Percentiles rank a stretch among this genome's conserved stretches.
Evolutionary conservation across 2,329 filamentous ascomycete species (phyloP).

Genomic region (Phoma sp.): DNA sequence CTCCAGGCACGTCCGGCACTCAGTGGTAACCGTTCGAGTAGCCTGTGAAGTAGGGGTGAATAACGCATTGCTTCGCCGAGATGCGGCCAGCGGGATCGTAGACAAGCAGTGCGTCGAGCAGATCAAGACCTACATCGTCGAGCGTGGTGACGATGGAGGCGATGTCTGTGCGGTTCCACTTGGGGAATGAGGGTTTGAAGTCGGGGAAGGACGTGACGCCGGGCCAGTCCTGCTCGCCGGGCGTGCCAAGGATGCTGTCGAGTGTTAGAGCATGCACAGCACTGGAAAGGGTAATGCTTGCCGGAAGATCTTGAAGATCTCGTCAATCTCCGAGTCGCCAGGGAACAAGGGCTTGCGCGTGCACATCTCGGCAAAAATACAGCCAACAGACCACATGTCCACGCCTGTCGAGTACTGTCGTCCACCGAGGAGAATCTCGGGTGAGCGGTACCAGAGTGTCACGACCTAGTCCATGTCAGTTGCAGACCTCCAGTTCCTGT

Average conservation of each 20-base stretch:
- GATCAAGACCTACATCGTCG: constrained; percentile 73
- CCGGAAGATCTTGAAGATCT: constrained; percentile 96
- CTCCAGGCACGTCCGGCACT: constrained; percentile 23
- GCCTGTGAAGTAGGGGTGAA: constrained; percentile 79
- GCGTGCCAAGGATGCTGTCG: constrained; percentile 72
- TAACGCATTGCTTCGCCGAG: constrained; percentile 85
- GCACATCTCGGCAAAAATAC: constrained; percentile 97
- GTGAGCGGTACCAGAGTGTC: constrained; percentile 90
- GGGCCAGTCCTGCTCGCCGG: constrained; percentile 81
- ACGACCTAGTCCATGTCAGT: constrained; percentile 66
- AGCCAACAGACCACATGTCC: constrained; percentile 95
- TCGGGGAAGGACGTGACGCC: constrained; percentile 94
- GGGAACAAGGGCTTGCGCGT: constrained; percentile 92
- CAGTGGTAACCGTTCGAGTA: constrained; percentile 52
- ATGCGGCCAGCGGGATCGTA: constrained; percentile 88
- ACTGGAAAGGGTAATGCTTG: constrained; percentile 50
- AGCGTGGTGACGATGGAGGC: constrained; percentile 73
- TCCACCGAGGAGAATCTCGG: constrained; percentile 88
- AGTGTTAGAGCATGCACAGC: constrained; percentile 17
- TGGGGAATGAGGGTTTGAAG: constrained; percentile 90
- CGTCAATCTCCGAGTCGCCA: constrained; percentile 90
- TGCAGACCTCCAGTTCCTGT: neutral
- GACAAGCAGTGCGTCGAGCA: constrained; percentile 74
- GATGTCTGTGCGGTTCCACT: constrained; percentile 78
- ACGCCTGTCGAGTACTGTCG: constrained; percentile 93